These are phyloP conservation scores for Metrosideros polymorpha DNA, from an alignment of 441 rosid species.

Conservation along the genomic window DNA sequence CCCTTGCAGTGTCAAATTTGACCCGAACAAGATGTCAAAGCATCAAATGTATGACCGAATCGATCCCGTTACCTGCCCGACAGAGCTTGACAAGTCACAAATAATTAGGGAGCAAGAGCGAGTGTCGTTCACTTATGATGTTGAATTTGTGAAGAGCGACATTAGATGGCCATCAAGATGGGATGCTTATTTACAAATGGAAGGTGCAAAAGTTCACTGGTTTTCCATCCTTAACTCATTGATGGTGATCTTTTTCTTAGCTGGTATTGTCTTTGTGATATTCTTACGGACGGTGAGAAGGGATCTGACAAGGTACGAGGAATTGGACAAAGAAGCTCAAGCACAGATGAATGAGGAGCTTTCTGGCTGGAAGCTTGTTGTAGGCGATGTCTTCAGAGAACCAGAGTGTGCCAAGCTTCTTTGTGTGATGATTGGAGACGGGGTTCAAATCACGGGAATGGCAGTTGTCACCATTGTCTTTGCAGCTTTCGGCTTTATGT, in stretches of 20 bases:
- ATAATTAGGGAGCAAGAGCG: constrained; percentile 78
- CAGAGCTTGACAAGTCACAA: constrained; percentile 73
- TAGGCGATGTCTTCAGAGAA: constrained; percentile 90
- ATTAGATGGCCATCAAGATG: constrained; percentile 2
- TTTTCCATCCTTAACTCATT: constrained; percentile 84
- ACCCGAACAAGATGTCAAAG: constrained; percentile 48
- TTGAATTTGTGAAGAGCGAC: constrained; percentile 52
- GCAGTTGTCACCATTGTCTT: constrained; percentile 78
- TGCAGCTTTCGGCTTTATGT: constrained; percentile 96
- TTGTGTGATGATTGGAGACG: constrained; percentile 89
- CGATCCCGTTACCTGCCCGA: constrained; percentile 52
- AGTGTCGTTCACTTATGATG: constrained; percentile 84
- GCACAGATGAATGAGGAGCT: constrained; percentile 98
- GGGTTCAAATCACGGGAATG: constrained; percentile 88
- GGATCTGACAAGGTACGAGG: constrained; percentile 93
- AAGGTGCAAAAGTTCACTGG: constrained; percentile 2
- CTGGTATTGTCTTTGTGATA: constrained; percentile 91
- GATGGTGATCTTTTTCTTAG: constrained; percentile 85
- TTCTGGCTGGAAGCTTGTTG: constrained; percentile 97
- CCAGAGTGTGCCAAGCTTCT: constrained; percentile 70
- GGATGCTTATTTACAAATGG: constrained; percentile 2
- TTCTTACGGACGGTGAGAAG: constrained; percentile 90
- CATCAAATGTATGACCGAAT: constrained; percentile 53
- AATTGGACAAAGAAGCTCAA: constrained; percentile 90
- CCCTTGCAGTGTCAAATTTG: constrained; percentile 76